Evolutionary conservation across 306 rosid genomes (phyloP), one percentile per base, ranked within the genome.

Genomic region (Glycine soja): DNA sequence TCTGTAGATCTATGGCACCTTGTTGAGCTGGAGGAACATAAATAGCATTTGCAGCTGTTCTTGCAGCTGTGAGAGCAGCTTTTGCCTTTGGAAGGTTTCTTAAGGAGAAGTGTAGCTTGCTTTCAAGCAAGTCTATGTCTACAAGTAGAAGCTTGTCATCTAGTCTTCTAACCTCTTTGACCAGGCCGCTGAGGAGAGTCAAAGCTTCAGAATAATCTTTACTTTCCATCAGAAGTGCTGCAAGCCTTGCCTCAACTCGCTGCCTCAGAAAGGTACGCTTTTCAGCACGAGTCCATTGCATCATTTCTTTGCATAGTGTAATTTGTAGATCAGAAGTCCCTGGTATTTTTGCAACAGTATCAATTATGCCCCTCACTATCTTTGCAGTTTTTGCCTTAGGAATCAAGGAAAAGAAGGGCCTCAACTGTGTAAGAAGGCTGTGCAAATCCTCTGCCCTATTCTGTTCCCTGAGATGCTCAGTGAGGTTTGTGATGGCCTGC

Each of bases 111-210:
- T 92, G 97, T 5, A 92, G 97, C 85, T 91, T 94, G 79, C 98
- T 92, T 90, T 94, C 98, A 87, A 94, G 80, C 85, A 94, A 82
- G 81, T 92, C 97, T 65, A 93, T 93, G 92, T 95, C 99, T 65
- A 95, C 99, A 61, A 95, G 99, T 42, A 95, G 94, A 69, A 95
- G 97, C 84, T 95, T 95, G 85, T 95, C 99, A 84, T 95, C 97
- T 68, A 95, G 85, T 84, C 99, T 90, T 84, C 97, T 93, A 75
- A 93, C 99, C 88, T 95, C 99, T 86, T 93, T 95, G 83, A 95
- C 91, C 87, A 95, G 82, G 74, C 92, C 85, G 2, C 94, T 86
- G 63, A 95, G 93, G 66, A 95, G 95, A 74, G 81, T 90, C 80
- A 95, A 79, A 13, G 97, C 99, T 84, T 95, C 99, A 7, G 97